Evolutionary conservation across 169 alveolate genomes (phyloP).

Genomic region (Eimeria praecox): DNA sequence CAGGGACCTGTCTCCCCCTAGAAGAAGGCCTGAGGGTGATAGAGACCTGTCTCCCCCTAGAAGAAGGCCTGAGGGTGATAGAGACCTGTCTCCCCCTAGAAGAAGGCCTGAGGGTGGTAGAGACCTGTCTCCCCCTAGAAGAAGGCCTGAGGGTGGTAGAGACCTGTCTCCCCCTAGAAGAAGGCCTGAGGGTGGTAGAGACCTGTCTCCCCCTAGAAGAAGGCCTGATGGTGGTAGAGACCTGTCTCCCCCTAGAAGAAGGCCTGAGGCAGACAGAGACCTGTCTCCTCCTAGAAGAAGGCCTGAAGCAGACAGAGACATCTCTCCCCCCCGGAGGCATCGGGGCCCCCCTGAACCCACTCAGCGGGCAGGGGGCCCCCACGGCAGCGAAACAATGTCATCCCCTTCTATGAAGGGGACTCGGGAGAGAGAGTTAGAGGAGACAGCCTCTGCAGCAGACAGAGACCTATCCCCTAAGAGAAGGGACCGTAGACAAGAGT

Average conservation of each 20-base stretch:
- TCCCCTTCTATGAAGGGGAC: neutral
- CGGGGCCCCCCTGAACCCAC: neutral
- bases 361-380: neutral
- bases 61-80: neutral
- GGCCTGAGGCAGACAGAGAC: neutral
- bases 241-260: neutral
- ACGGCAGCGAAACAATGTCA: neutral
- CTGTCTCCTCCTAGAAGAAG: conserved; percentile 48
- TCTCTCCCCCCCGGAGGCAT: conserved; percentile 12
- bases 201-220: neutral
- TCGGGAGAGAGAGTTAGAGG: too few species aligned
- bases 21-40: neutral
- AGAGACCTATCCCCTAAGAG: neutral
- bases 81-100: neutral
- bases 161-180: neutral
- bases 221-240: neutral
- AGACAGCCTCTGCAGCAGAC: neutral
- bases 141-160: neutral
- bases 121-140: conserved; percentile 60
- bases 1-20: neutral
- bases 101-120: neutral
- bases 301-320: neutral
- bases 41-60: neutral
- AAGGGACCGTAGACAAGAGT: neutral
- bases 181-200: neutral